Base-by-base conservation (phyloP, 106 monocot genomes). In the Dendrobium chrysotoxum region DNA sequence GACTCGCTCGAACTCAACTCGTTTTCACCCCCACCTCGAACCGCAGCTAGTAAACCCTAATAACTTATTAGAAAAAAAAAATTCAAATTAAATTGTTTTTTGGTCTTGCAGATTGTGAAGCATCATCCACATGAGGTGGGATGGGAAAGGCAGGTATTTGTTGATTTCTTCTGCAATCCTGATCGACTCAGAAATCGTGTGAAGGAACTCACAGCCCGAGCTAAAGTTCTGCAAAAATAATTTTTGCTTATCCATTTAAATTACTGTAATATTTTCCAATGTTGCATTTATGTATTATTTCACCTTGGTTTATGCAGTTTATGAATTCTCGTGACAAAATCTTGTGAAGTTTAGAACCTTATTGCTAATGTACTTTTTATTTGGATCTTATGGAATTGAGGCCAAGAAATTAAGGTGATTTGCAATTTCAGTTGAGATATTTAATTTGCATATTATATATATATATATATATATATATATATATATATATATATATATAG, bases 121-220 rank as follows among this genome's bases (percentile, higher is more conserved):
- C 95, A 99, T 83, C 92, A 95, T 81, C 95, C 83, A 13, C 88
- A 84, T 23, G 91, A 99, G 78, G 99, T 93, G 65, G 91, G 89
- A 15, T 74, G 89, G 78, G 99, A 93, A 81, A 85, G 99, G 79
- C 95, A 93, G 80, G 95, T 99, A 21, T 99, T 99, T 86, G 95
- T 99, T 53, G 95, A 99, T 84, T 99, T 99, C 78, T 99, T 99
- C 84, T 93, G 93, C 83, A 91, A 91, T 75, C 95, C 99, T 40
- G 95, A 95, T 40, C 89, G 89, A 18, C 91, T 99, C 15, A 85
- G 93, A 76, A 95, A 86, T 81, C 99, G 93, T 86, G 95, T 99
- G 45, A 86, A 89, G 50, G 95, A 99, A 80, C 88, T 99, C 53
- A 91, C 86, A 55, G 78, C 84, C 71, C 91, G 88, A 41, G 86